These are phyloP conservation scores for Mucor irregularis DNA, from an alignment of 371 early-diverging fungal genomes.

Conservation along the genomic window DNA sequence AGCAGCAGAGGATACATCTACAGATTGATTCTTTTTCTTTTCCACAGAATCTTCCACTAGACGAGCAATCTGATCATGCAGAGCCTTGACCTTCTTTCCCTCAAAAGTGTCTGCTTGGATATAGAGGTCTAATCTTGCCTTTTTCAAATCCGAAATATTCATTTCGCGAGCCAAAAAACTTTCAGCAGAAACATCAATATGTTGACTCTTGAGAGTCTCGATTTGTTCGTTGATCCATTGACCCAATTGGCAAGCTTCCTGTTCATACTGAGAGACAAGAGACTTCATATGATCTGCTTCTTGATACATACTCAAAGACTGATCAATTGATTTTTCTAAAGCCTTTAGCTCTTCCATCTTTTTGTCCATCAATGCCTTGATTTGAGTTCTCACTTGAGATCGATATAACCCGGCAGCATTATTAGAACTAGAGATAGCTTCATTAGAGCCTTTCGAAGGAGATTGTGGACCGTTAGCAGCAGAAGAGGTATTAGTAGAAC, in stretches of 20 bases:
- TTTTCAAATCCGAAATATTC: constrained; percentile 21
- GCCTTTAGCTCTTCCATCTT: constrained; percentile 27
- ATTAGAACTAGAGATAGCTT: neutral
- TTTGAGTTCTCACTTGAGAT: constrained; percentile 24
- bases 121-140: constrained; percentile 16
- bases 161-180: constrained; percentile 17
- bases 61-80: constrained; percentile 39
- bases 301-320: constrained; percentile 19
- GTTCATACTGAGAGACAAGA: constrained; percentile 29
- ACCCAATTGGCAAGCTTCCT: constrained; percentile 28
- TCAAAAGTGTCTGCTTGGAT: constrained; percentile 33
- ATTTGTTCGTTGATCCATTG: constrained; percentile 41
- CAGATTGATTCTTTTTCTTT: constrained; percentile 25
- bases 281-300: constrained; percentile 26
- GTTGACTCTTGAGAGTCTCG: constrained; percentile 22
- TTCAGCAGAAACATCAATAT: constrained; percentile 44
- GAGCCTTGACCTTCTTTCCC: constrained; percentile 15
- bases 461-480: neutral
- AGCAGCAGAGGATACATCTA: constrained; percentile 33
- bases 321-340: constrained; percentile 26
- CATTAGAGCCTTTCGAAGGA: neutral
- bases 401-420: constrained; percentile 17
- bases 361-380: constrained; percentile 31
- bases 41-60: constrained; percentile 29
- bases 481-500: constrained; percentile 3